A percentile compares a stretch with the other conserved stretches of the same genome.
Conservation (phyloP, 2,329 filamentous ascomycete species). For the Talaromyces sp. region DNA sequence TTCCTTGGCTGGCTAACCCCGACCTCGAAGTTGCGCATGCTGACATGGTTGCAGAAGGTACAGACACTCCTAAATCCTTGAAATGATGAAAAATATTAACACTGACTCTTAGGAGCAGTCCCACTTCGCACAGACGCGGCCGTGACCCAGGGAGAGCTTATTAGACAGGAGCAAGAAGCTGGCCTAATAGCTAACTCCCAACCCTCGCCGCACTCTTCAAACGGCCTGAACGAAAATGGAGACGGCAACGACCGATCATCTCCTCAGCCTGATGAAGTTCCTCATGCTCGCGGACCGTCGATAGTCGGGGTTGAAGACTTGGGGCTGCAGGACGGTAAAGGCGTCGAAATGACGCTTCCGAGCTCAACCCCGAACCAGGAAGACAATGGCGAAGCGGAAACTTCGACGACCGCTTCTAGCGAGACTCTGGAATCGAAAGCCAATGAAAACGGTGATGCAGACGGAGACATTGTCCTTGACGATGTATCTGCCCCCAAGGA, state of each 20-base stretch:
- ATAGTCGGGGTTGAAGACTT: conserved; percentile 82
- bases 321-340: conserved; percentile 62
- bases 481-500: conserved; percentile 17
- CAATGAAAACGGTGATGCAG: conserved; percentile 16
- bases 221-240: conserved; percentile 21
- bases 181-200: conserved; percentile 65
- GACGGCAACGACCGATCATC: conserved; percentile 10
- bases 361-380: conserved; percentile 6
- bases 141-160: conserved; percentile 76
- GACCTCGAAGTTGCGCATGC: conserved; percentile 23
- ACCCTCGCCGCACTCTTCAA: conserved; percentile 17
- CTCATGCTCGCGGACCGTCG: conserved; percentile 79
- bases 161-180: conserved; percentile 80
- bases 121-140: conserved; percentile 36
- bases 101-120: conserved; percentile 23
- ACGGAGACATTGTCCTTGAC: conserved; percentile 36
- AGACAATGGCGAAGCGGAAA: conserved; percentile 8
- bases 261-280: conserved; percentile 49
- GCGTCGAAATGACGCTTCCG: conserved; percentile 36
- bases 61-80: background rate
- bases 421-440: background rate
- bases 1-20: conserved; percentile 69
- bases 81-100: background rate
- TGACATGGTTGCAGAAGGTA: conserved; percentile 14
- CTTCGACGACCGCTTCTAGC: conserved; percentile 8